Evolutionary conservation across 306 rosid genomes (phyloP).

Genomic region (Sicyos edulis): DNA sequence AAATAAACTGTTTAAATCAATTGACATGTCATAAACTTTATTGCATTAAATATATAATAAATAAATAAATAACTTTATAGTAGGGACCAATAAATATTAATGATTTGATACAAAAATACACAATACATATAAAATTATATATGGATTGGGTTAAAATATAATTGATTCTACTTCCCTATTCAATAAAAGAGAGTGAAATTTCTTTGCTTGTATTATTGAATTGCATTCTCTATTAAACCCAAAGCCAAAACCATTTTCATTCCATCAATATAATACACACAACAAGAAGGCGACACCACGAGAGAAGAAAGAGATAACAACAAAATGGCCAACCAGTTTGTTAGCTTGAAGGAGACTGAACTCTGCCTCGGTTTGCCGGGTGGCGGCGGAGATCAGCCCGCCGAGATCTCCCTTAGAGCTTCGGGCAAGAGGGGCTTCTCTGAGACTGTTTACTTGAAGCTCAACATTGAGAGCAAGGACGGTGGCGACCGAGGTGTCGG

Average conservation of each 20-base stretch:
- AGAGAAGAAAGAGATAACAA: neutral
- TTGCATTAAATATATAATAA: slow-evolving; percentile 13
- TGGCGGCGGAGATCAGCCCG: slow-evolving; percentile 21
- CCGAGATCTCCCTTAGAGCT: slow-evolving; percentile 37
- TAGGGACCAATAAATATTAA: slow-evolving; percentile 16
- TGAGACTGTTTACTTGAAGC: slow-evolving; percentile 60
- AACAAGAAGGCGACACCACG: slow-evolving; percentile 21
- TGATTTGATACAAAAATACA: neutral
- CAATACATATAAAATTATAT: neutral
- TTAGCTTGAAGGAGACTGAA: slow-evolving; percentile 55
- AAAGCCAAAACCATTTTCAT: slow-evolving; percentile 21
- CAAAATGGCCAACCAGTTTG: slow-evolving; percentile 25
- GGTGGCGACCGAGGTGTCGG: neutral
- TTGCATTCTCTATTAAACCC: slow-evolving; percentile 27
- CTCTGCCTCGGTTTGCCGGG: slow-evolving; percentile 67
- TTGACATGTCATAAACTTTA: slow-evolving; percentile 5
- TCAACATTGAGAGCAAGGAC: slow-evolving; percentile 45
- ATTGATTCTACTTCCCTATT: neutral
- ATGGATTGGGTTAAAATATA: neutral
- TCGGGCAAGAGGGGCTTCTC: slow-evolving; percentile 61
- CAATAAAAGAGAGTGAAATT: slow-evolving; percentile 18
- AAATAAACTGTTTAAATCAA: neutral
- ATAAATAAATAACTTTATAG: slow-evolving; percentile 16
- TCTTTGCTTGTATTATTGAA: slow-evolving; percentile 50
- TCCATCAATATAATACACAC: slow-evolving; percentile 29